Evolutionary conservation across 129 eudicot genomes (phyloP).

Genomic region (Gnaphalium uliginosum): DNA sequence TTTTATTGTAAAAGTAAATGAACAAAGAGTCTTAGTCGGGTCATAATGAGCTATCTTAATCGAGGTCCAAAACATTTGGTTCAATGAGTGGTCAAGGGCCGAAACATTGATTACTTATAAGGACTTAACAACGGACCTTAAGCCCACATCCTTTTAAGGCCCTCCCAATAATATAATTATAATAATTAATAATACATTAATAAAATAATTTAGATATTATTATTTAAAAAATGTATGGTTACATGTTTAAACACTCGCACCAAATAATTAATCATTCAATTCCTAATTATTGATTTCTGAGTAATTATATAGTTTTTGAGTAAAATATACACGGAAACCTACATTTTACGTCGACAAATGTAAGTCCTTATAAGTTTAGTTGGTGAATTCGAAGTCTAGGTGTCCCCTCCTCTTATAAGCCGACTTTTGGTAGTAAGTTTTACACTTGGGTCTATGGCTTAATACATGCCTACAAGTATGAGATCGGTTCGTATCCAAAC

Average conservation of each 20-base stretch:
- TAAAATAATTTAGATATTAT: not conserved
- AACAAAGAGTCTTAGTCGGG: slow-evolving; percentile 9
- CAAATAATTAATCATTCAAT: not conserved
- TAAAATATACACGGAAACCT: not conserved
- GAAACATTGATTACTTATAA: slow-evolving; percentile 14
- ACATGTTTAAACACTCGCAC: not conserved
- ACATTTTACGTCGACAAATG: no score
- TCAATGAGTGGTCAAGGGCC: slow-evolving; percentile 23
- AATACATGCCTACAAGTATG: no score
- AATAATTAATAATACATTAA: not conserved
- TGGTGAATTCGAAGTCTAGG: no score
- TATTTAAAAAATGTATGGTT: not conserved
- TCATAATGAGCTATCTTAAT: slow-evolving; percentile 19
- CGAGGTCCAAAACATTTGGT: slow-evolving; percentile 24
- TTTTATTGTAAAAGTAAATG: no score
- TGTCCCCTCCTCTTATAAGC: no score
- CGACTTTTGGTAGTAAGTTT: no score
- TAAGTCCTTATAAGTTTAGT: no score
- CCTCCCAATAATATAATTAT: not conserved
- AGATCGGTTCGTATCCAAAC: no score
- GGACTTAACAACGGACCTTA: slow-evolving; percentile 22
- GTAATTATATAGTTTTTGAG: not conserved
- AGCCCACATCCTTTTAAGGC: slow-evolving; percentile 30
- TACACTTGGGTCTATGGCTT: no score
- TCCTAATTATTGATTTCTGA: no score